phyloP scores from a whole-genome alignment of 306 rosid species.

The Citrullus amarus region DNA sequence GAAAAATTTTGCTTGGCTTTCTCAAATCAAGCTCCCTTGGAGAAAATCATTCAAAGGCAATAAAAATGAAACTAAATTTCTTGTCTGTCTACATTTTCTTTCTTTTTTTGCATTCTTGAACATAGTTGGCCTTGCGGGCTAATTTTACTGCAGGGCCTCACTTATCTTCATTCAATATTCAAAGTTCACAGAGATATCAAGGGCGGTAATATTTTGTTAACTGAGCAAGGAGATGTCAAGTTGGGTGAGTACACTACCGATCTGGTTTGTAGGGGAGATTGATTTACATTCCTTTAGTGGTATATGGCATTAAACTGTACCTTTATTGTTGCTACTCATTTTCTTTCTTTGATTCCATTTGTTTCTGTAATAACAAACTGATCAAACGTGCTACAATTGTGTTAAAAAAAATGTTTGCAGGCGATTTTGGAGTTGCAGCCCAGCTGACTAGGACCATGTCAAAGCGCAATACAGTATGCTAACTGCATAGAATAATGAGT shows the following conservation, averaged over 20 bases:
- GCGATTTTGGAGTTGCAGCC: constrained; percentile 99
- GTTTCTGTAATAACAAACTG: not conserved
- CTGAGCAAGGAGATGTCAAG: constrained; percentile 99
- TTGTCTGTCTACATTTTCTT: not conserved
- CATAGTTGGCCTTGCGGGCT: not conserved
- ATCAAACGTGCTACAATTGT: constrained; percentile 10
- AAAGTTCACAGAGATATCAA: constrained; percentile 97
- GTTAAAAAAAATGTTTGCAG: constrained; percentile 38
- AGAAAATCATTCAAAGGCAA: not conserved
- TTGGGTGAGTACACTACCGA: constrained; percentile 38
- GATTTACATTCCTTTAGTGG: not conserved
- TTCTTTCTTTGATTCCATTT: not conserved
- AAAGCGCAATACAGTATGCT: constrained; percentile 90
- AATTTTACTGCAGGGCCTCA: constrained; percentile 57
- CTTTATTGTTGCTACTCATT: not conserved
- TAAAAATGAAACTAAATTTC: not conserved
- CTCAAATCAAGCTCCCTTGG: not conserved
- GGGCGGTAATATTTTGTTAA: constrained; percentile 94
- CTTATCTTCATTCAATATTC: constrained; percentile 89
- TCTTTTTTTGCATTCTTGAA: no score
- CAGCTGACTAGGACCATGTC: constrained; percentile 99
- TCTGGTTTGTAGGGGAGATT: not conserved
- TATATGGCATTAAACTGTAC: not conserved
- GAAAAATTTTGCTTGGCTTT: not conserved
- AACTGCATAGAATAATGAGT: not conserved